A percentile compares a stretch with the other conserved stretches of the same genome.
Conservation (phyloP, 768 basidiomycete genomes). For the Suillus hirtellus region DNA sequence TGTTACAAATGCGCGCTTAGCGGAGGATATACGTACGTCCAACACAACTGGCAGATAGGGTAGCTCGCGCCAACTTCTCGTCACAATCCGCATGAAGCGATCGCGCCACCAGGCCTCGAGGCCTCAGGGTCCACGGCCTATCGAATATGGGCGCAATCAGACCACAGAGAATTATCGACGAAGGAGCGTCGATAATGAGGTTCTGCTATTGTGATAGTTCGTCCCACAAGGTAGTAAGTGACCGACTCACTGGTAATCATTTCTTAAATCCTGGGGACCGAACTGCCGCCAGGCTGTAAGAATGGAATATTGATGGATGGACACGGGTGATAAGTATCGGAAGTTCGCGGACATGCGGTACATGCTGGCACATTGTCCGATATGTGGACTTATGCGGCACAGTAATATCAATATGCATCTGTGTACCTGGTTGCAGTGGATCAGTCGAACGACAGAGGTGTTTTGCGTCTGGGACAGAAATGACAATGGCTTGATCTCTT, state of each 20-base stretch:
- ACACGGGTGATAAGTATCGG: not conserved
- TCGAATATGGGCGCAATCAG: not conserved
- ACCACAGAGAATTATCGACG: not conserved
- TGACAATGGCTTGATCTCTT: no score
- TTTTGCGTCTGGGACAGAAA: not conserved
- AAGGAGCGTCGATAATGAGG: not conserved
- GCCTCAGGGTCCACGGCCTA: not conserved
- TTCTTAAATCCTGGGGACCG: not conserved
- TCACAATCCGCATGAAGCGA: not conserved
- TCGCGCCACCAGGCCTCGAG: not conserved
- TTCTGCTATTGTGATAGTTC: not conserved
- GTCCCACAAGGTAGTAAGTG: not conserved
- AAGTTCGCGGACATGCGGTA: not conserved
- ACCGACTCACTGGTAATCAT: not conserved
- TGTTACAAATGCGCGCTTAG: no score
- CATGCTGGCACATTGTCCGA: not conserved
- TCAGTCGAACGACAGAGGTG: no score
- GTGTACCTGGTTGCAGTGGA: not conserved
- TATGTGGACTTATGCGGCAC: constrained; percentile 3
- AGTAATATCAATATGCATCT: not conserved
- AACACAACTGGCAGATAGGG: not conserved
- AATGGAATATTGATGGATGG: not conserved
- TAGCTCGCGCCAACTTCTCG: not conserved
- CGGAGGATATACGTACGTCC: not conserved
- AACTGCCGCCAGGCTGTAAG: not conserved